Evolutionary conservation across 257 asterid genomes (phyloP).

Genomic region (Agastache rugosa): DNA sequence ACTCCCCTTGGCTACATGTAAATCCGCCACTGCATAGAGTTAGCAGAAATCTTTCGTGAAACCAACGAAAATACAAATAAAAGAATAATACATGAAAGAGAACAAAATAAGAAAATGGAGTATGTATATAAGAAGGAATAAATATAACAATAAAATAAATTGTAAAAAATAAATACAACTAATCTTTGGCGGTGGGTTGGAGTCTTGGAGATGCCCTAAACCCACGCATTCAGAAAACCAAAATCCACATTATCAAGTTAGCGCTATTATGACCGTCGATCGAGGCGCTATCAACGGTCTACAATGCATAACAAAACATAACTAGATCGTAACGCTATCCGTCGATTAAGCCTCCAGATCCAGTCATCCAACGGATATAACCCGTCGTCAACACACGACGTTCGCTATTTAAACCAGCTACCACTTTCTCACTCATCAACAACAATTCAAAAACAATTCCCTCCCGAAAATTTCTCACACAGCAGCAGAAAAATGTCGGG

Average conservation of each 20-base stretch:
- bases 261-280: not conserved
- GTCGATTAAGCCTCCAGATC: conserved; percentile 23
- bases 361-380: conserved; percentile 2
- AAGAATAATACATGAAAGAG: too few species aligned
- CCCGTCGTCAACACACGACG: not conserved
- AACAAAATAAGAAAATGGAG: too few species aligned
- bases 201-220: too few species aligned
- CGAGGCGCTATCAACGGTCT: conserved; percentile 29
- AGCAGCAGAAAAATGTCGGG: conserved; percentile 48
- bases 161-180: too few species aligned
- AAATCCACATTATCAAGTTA: not conserved
- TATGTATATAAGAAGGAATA: too few species aligned
- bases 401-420: not conserved
- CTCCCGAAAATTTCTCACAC: not conserved
- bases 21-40: too few species aligned
- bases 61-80: too few species aligned
- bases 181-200: too few species aligned
- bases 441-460: not conserved
- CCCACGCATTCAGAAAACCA: not conserved
- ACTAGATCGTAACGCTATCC: conserved; percentile 13
- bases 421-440: not conserved
- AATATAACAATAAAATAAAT: too few species aligned
- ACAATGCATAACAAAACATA: not conserved
- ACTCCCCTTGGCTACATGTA: too few species aligned
- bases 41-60: too few species aligned